Evolutionary conservation across 495 filamentous ascomycete species (phyloP).

Genomic region (Trichoderma virens): DNA sequence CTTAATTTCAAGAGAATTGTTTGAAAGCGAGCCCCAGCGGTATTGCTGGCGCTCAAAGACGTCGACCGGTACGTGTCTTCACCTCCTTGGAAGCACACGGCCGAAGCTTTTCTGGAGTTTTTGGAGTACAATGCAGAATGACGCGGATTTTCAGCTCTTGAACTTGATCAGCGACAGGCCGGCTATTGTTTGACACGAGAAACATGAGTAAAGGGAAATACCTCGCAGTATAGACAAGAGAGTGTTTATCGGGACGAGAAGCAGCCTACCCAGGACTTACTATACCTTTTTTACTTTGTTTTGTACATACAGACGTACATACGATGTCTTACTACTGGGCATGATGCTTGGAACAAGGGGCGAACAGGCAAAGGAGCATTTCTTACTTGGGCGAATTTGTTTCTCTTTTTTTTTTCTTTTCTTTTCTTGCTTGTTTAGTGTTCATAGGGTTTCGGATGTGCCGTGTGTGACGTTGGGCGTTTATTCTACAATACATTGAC

Average conservation of each 20-base stretch:
- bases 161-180: not conserved
- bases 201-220: not conserved
- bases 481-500: no score
- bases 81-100: not conserved
- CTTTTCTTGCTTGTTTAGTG: not conserved
- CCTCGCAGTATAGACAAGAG: not conserved
- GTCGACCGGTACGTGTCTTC: not conserved
- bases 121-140: not conserved
- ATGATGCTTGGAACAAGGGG: not conserved
- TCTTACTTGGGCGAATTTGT: not conserved
- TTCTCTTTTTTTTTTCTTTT: not conserved
- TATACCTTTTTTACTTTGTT: not conserved
- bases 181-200: not conserved
- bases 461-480: no score
- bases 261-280: not conserved
- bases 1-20: not conserved
- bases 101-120: not conserved
- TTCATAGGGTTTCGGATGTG: no score
- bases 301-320: not conserved
- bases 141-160: not conserved
- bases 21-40: not conserved
- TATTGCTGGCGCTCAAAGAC: not conserved
- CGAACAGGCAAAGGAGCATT: not conserved
- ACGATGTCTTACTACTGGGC: slow-evolving; percentile 1
- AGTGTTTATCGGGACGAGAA: not conserved